Percentiles rank a stretch among this genome's conserved stretches.
These are phyloP conservation scores for Schizophyllum amplum DNA, from an alignment of 1,284 basidiomycete species.

Conservation along the genomic window DNA sequence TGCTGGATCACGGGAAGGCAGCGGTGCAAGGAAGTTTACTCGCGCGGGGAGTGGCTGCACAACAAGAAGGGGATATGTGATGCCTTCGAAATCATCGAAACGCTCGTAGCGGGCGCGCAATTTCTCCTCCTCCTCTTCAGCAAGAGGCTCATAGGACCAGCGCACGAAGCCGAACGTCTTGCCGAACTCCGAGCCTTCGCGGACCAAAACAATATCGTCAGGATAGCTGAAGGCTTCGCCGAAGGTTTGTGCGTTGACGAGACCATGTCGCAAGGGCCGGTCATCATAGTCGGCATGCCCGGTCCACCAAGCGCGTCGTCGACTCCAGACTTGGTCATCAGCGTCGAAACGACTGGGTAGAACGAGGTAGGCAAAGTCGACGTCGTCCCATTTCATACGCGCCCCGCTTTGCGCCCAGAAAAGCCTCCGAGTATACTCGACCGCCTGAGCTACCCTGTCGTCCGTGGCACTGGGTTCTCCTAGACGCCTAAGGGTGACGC, in stretches of 20 bases:
- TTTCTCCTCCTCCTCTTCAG: slow-evolving; percentile 40
- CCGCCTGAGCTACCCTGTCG: slow-evolving; percentile 22
- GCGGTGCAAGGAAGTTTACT: slow-evolving; percentile 52
- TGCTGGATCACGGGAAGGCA: slow-evolving; percentile 17
- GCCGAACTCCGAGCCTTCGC: slow-evolving; percentile 33
- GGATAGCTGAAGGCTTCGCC: slow-evolving; percentile 37
- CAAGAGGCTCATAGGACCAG: slow-evolving; percentile 43
- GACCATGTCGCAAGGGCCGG: not conserved
- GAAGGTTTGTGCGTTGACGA: slow-evolving; percentile 35
- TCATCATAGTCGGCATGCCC: not conserved
- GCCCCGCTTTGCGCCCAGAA: slow-evolving; percentile 49
- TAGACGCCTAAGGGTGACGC: slow-evolving; percentile 22
- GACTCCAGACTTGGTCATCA: not conserved
- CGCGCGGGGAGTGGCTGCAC: slow-evolving; percentile 43
- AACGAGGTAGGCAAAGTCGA: slow-evolving; percentile 57
- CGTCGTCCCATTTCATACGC: slow-evolving; percentile 48
- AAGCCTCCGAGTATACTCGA: slow-evolving; percentile 44
- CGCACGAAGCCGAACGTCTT: slow-evolving; percentile 43
- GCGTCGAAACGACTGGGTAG: slow-evolving; percentile 27
- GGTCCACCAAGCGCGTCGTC: not conserved
- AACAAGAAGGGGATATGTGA: slow-evolving; percentile 53
- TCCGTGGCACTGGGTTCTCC: slow-evolving; percentile 20
- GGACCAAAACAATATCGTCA: slow-evolving; percentile 42
- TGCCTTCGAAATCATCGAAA: slow-evolving; percentile 19
- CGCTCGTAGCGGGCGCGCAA: slow-evolving; percentile 26